Evolutionary conservation across 1,284 basidiomycete species (phyloP).

Genomic region (Calocybe gambosa): DNA sequence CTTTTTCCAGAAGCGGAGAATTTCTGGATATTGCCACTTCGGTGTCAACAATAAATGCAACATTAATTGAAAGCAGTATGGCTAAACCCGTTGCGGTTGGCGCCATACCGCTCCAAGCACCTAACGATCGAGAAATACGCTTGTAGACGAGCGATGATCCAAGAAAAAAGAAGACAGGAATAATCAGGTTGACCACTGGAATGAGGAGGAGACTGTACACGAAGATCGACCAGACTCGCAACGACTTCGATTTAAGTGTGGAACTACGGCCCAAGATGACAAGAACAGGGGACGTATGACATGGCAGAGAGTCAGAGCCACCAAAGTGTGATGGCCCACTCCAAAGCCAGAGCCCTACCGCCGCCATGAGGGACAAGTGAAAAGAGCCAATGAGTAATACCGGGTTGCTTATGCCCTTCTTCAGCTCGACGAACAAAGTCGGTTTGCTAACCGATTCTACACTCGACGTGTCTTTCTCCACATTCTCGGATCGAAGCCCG

Average conservation of each 20-base stretch:
- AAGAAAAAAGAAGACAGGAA: conserved; percentile 12
- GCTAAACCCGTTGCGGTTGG: conserved; percentile 8
- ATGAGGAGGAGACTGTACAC: conserved; percentile 16
- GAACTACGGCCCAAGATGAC: conserved; percentile 8
- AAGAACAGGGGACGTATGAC: conserved; percentile 2
- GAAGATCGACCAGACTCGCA: conserved; percentile 15
- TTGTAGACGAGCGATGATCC: neutral
- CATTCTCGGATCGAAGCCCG: neutral
- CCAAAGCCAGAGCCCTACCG: conserved; percentile 23
- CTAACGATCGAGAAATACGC: neutral
- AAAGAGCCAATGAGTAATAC: conserved; percentile 18
- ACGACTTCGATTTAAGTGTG: conserved; percentile 8
- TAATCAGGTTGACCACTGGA: conserved; percentile 16
- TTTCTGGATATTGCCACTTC: conserved; percentile 15
- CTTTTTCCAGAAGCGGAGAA: neutral
- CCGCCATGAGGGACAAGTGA: conserved; percentile 20
- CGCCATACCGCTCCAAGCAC: neutral
- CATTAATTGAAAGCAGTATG: conserved; percentile 13
- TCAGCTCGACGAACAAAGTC: neutral
- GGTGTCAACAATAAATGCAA: conserved; percentile 16
- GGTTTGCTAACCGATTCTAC: neutral
- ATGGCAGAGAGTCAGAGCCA: neutral
- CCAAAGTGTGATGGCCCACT: conserved; percentile 14
- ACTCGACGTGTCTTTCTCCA: neutral
- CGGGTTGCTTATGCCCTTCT: neutral